These are phyloP conservation scores for Waltiozyma sp. DNA, from an alignment of 1,139 yeast genomes.

Conservation along the genomic window DNA sequence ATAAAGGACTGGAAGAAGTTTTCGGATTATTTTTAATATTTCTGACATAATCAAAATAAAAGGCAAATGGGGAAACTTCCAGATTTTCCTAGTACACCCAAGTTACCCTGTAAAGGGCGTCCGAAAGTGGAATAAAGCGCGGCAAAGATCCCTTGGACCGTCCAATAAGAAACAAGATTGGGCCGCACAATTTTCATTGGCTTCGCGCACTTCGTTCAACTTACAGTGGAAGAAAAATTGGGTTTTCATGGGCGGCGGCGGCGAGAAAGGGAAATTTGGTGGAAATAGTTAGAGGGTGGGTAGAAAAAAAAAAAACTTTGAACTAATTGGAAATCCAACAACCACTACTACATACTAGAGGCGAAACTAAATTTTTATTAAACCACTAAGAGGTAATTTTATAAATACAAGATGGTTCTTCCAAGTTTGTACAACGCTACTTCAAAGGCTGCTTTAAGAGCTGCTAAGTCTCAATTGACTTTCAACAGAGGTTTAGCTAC, in stretches of 20 bases:
- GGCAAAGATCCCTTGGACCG: not conserved
- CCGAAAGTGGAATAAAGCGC: not conserved
- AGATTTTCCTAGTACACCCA: too few relatives aligned
- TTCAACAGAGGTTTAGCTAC: slow-evolving; percentile 78
- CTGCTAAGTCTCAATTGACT: slow-evolving; percentile 68
- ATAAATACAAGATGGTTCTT: slow-evolving; percentile 42
- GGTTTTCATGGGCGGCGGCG: not conserved
- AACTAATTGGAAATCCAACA: not conserved
- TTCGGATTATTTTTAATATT: too few relatives aligned
- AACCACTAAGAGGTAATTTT: not conserved
- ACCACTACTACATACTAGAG: not conserved
- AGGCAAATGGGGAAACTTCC: not conserved
- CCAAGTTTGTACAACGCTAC: slow-evolving; percentile 89
- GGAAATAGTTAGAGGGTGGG: not conserved
- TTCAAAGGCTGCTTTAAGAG: slow-evolving; percentile 83
- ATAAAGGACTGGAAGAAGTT: too few relatives aligned
- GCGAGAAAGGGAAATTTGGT: not conserved
- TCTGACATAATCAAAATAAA: too few relatives aligned
- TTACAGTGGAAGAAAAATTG: not conserved
- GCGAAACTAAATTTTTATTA: not conserved
- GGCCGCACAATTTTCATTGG: not conserved
- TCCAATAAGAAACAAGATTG: not conserved
- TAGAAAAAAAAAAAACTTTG: not conserved
- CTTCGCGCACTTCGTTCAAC: not conserved
- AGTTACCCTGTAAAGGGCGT: not conserved